Conservation (phyloP, 2,329 filamentous ascomycete genomes). For the Lachnellula cervina region DNA sequence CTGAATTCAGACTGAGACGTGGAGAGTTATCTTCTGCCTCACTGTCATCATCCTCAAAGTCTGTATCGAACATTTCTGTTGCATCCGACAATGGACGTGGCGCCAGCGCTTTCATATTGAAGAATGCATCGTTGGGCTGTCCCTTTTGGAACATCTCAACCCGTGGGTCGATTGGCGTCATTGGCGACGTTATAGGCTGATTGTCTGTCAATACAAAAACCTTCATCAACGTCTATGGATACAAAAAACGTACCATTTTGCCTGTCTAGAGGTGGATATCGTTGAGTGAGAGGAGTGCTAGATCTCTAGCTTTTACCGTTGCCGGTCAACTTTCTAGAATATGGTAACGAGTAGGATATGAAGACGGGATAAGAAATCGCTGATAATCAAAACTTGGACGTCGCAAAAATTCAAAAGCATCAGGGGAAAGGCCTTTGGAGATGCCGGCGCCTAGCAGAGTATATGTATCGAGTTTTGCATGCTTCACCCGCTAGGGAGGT, state of each 20-base stretch:
- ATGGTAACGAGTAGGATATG: constrained; percentile 16
- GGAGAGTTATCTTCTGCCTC: constrained; percentile 59
- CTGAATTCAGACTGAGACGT: constrained; percentile 65
- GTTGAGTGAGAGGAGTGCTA: constrained; percentile 21
- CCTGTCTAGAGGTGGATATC: constrained; percentile 19
- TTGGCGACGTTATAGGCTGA: constrained; percentile 24
- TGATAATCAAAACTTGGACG: constrained; percentile 17
- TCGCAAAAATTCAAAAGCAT: constrained; percentile 26
- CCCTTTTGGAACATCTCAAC: constrained; percentile 43
- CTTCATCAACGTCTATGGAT: not conserved
- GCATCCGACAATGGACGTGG: constrained; percentile 63
- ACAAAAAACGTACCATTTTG: constrained; percentile 23
- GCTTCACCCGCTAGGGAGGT: not conserved
- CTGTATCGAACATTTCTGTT: constrained; percentile 75
- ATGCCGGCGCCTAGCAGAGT: constrained; percentile 28
- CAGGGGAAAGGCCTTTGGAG: constrained; percentile 20
- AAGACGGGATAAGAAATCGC: constrained; percentile 20
- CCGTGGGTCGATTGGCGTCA: constrained; percentile 27
- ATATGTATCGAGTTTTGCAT: constrained; percentile 25
- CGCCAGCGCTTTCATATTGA: constrained; percentile 49
- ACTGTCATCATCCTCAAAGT: constrained; percentile 57
- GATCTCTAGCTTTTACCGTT: constrained; percentile 28
- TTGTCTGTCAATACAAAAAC: constrained; percentile 16
- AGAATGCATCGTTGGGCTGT: constrained; percentile 53
- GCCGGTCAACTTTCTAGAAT: constrained; percentile 26